phyloP scores from a whole-genome alignment of 2,329 filamentous ascomycete species.

The Claviceps sp. region DNA sequence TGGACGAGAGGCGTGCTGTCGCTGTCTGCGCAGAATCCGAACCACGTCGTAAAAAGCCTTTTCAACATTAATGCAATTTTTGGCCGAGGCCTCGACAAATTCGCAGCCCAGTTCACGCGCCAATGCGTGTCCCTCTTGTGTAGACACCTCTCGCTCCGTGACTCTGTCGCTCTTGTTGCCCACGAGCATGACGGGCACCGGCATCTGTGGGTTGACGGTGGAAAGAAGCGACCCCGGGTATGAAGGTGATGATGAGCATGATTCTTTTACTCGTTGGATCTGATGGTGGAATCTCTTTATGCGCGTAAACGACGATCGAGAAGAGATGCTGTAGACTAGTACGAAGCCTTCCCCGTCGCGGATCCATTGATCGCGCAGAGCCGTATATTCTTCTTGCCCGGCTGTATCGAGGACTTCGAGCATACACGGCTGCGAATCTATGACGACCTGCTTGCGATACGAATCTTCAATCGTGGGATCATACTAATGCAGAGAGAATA shows the following conservation, averaged over 20 bases:
- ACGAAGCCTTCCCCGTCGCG: constrained; percentile 95
- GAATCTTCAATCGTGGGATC: constrained; percentile 83
- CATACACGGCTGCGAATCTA: constrained; percentile 93
- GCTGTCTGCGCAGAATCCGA: constrained; percentile 72
- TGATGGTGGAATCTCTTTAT: constrained; percentile 95
- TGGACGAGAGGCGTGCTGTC: constrained; percentile 41
- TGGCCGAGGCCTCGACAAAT: constrained; percentile 92
- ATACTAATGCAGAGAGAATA: constrained; percentile 37
- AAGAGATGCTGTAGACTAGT: constrained; percentile 96
- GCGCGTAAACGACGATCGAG: constrained; percentile 83
- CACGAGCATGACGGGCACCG: constrained; percentile 92
- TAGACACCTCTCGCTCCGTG: constrained; percentile 90
- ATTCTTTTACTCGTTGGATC: constrained; percentile 95
- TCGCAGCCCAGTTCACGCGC: constrained; percentile 89
- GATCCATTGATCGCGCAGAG: constrained; percentile 94
- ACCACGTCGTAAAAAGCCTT: constrained; percentile 98
- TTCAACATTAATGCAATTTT: constrained; percentile 97
- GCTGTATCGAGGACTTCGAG: constrained; percentile 94
- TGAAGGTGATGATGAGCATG: constrained; percentile 59
- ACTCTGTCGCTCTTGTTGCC: constrained; percentile 97
- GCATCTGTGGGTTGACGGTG: constrained; percentile 43
- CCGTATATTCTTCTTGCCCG: constrained; percentile 96
- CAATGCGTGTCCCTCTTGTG: constrained; percentile 84
- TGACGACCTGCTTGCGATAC: constrained; percentile 80
- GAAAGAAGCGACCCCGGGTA: constrained; percentile 64